Percentiles rank a stretch among this genome's conserved stretches.
Conservation (phyloP, 2,329 filamentous ascomycete genomes). For the Verticillium dahliae region DNA sequence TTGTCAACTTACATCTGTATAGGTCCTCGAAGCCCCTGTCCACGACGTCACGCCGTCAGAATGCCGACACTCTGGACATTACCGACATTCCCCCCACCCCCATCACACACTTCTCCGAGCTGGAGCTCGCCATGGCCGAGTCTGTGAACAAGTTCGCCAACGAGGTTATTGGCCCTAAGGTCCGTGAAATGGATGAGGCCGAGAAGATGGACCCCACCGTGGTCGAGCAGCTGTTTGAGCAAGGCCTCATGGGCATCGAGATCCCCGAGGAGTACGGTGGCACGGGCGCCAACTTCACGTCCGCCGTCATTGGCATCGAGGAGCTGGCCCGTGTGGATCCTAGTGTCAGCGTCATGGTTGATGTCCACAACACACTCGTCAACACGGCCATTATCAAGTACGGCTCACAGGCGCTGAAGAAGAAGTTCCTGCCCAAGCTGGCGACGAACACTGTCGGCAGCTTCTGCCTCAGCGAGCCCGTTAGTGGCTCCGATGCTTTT, state of each 20-base stretch:
- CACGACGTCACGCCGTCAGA: slow-evolving; percentile 48
- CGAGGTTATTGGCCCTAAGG: slow-evolving; percentile 83
- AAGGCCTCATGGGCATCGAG: slow-evolving; percentile 94
- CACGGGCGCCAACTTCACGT: slow-evolving; percentile 97
- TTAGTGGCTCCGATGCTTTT: slow-evolving; percentile 92
- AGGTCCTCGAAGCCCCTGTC: slow-evolving; percentile 48
- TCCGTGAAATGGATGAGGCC: slow-evolving; percentile 94
- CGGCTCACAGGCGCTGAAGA: slow-evolving; percentile 69
- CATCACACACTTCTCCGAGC: slow-evolving; percentile 87
- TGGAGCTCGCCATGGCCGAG: slow-evolving; percentile 81
- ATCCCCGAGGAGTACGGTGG: slow-evolving; percentile 96
- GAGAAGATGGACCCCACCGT: slow-evolving; percentile 86
- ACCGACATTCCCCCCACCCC: slow-evolving; percentile 80
- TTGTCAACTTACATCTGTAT: slow-evolving; percentile 1
- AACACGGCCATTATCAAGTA: slow-evolving; percentile 89
- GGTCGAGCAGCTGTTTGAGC: slow-evolving; percentile 92
- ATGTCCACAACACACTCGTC: slow-evolving; percentile 97
- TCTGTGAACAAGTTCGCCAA: slow-evolving; percentile 85
- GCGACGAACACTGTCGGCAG: slow-evolving; percentile 86
- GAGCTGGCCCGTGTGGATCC: slow-evolving; percentile 92
- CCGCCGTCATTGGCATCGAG: slow-evolving; percentile 93
- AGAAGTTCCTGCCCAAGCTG: slow-evolving; percentile 81
- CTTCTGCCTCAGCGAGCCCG: slow-evolving; percentile 89
- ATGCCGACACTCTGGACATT: slow-evolving; percentile 50
- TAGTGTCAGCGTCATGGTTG: slow-evolving; percentile 88